A percentile compares a stretch with the other conserved stretches of the same genome.
Evolutionary conservation across 192 early-diverging fungal species (phyloP).

Genomic region (Linnemannia elongata): DNA sequence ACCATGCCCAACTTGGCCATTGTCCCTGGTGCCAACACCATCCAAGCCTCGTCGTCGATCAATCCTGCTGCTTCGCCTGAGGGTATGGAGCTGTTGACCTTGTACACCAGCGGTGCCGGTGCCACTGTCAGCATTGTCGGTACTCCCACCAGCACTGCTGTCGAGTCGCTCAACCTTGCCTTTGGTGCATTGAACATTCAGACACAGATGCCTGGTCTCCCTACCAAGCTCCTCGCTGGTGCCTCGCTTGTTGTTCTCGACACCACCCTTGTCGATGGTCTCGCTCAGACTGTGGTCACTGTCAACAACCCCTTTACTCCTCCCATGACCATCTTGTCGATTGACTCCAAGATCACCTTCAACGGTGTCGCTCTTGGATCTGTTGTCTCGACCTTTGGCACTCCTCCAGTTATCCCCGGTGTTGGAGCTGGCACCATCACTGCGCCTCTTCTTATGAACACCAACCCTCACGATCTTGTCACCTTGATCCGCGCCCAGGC

Average conservation of each 20-base stretch:
- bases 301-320: conserved; percentile 65
- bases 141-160: conserved; percentile 39
- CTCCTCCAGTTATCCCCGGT: conserved; percentile 49
- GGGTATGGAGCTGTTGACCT: conserved; percentile 61
- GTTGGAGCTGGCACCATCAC: conserved; percentile 44
- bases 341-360: conserved; percentile 54
- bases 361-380: conserved; percentile 56
- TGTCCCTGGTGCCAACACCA: conserved; percentile 53
- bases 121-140: conserved; percentile 53
- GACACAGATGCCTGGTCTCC: conserved; percentile 60
- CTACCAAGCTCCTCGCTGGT: conserved; percentile 45
- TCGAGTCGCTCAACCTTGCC: conserved; percentile 58
- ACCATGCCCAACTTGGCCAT: conserved; percentile 58
- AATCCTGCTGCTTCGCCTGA: conserved; percentile 54
- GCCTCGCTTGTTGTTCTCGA: conserved; percentile 49
- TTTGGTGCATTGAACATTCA: conserved; percentile 52
- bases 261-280: conserved; percentile 49
- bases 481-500: conserved; percentile 58
- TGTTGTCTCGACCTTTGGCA: conserved; percentile 54
- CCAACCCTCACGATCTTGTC: conserved; percentile 59
- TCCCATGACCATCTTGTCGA: conserved; percentile 56
- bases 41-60: conserved; percentile 56
- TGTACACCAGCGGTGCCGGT: conserved; percentile 55
- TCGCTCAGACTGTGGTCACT: conserved; percentile 59
- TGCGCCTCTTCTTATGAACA: conserved; percentile 57